Conservation (phyloP, 441 rosid genomes). For the Metrosideros polymorpha region DNA sequence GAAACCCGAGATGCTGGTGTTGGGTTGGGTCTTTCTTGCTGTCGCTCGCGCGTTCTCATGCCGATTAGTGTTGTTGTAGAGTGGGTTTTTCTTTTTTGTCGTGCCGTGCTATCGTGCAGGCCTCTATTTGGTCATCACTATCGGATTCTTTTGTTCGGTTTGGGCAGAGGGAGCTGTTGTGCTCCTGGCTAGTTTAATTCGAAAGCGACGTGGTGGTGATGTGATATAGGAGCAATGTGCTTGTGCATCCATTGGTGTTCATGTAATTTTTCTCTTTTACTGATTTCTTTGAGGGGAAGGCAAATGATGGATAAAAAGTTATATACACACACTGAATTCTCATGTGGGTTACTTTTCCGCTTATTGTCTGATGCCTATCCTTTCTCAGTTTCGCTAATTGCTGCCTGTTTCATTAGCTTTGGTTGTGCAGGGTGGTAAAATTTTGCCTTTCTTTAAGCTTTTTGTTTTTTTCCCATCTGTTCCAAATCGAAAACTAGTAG, state of each 20-base stretch:
- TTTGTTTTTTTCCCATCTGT: background rate
- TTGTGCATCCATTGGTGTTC: background rate
- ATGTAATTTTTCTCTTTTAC: background rate
- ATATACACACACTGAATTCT: slow-evolving; percentile 23
- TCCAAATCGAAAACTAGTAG: background rate
- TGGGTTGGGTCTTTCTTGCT: background rate
- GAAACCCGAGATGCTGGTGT: background rate
- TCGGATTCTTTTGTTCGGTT: background rate
- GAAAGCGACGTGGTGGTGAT: background rate
- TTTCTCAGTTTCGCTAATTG: background rate
- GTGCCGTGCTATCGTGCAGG: background rate
- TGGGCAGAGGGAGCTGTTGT: background rate
- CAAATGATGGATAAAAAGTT: slow-evolving; percentile 21
- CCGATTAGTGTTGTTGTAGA: background rate
- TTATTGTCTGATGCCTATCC: slow-evolving; percentile 40
- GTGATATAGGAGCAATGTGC: background rate
- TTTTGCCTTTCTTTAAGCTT: background rate
- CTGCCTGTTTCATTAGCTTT: background rate
- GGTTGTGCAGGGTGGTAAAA: background rate
- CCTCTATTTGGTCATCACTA: background rate
- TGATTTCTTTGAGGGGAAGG: background rate
- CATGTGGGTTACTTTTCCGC: slow-evolving; percentile 20
- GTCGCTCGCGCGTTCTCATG: background rate
- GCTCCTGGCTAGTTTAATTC: background rate
- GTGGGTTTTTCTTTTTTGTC: background rate